Percentiles rank a stretch among this genome's conserved stretches.
Conservation (phyloP, 495 filamentous ascomycete genomes). For the Parathielavia appendiculata region DNA sequence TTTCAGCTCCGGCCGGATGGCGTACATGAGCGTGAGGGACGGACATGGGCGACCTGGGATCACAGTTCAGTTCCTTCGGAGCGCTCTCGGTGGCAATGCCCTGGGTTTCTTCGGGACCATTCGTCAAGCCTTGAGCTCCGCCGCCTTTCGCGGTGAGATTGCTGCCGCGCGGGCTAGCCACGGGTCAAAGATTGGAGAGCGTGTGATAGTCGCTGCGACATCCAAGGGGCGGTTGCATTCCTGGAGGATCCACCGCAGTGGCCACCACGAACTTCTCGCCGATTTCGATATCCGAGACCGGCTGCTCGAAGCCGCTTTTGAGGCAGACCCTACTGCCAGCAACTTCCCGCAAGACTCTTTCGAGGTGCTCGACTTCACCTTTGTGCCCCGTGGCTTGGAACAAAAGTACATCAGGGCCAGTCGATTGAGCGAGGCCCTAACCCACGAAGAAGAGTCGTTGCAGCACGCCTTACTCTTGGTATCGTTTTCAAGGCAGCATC, state of each 20-base stretch:
- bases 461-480: conserved; percentile 44
- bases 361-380: conserved; percentile 46
- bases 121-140: conserved; percentile 61
- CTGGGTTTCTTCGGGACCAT: conserved; percentile 71
- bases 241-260: conserved; percentile 84
- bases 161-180: conserved; percentile 66
- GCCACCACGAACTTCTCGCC: conserved; percentile 53
- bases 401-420: conserved; percentile 39
- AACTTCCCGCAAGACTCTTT: conserved; percentile 36
- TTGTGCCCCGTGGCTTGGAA: conserved; percentile 42
- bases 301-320: conserved; percentile 32
- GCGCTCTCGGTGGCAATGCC: conserved; percentile 43
- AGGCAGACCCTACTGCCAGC: conserved; percentile 26
- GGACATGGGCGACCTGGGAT: conserved; percentile 78
- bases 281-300: conserved; percentile 41
- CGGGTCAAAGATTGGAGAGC: conserved; percentile 70
- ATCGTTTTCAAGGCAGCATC: conserved; percentile 31
- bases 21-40: conserved; percentile 79
- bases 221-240: conserved; percentile 67
- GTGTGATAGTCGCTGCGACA: conserved; percentile 73
- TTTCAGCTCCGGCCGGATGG: conserved; percentile 77
- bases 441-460: conserved; percentile 36
- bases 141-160: conserved; percentile 65
- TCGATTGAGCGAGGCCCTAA: conserved; percentile 37
- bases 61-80: conserved; percentile 65